Base-by-base conservation (phyloP, 768 basidiomycete genomes). In the Austroboletus festivus region DNA sequence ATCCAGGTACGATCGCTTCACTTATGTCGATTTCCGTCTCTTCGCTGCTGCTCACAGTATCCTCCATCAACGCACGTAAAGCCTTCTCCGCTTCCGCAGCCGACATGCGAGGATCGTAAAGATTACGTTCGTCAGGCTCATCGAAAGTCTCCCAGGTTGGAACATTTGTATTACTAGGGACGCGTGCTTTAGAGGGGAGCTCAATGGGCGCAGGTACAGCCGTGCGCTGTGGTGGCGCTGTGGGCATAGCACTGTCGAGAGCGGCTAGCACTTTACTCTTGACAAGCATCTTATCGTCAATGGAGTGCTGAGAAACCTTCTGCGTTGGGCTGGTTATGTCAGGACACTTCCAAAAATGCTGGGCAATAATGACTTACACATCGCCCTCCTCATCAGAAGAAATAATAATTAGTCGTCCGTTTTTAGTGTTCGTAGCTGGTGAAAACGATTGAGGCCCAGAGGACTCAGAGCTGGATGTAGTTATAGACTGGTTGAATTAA, bases 1-100 rank as follows among this genome's bases (percentile, higher is more conserved):
- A 95, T 0, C 87, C 93, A 11, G 83, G 77, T 1, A 95, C 89
- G 13, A 75, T 72, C 0, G 85, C 81, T 51, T 91, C 81, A 3
- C 77, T 75, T 67, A 81, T 77, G 50, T 87, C 74, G 34, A 88
- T 56, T 22, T 61, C 64, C 5, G 72, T 42, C 8, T 66, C 61
- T 21, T 83, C 84, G 34, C 80, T 78, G 20, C 31, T 58, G 44
- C 80, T 78, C 58, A 83, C 76, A 12, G 75, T 78, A 6, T 84
- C 84, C 39, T 79, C 77, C 53, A 94, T 81, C 16, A 93, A 72
- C 34, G 91, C 89, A 20, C 83, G 79, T 44, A 93, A 70, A 19
- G 84, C 88, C 56, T 82, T 83, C 58, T 93, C 89, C 0, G 89
- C 83, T 19, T 93, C 88, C 0, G 65, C 70, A 24, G 75, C 58